Evolutionary conservation across 108 stramenopile species (phyloP), one percentile per base, ranked within the genome.

Genomic region (Epithemia pelagica): DNA sequence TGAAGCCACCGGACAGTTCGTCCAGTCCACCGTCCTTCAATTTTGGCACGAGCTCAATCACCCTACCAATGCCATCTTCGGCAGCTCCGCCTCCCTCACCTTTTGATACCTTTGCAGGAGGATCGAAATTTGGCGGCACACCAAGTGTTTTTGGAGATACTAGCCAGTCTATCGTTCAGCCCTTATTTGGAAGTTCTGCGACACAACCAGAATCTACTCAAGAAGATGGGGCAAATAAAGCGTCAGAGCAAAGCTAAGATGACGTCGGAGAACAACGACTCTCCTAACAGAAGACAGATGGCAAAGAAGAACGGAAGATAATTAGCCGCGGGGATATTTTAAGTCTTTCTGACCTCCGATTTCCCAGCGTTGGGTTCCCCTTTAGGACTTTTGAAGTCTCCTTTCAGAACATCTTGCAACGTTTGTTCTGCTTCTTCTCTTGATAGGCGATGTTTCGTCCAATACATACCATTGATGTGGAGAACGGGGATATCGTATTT

Each of bases 401-500:
- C 86, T n/a, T 61, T 31, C 32, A 28, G 61, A 20, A 84, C 81
- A 51, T 78, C 62, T 21, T 53, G 27, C 15, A 92, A 54, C 24
- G 74, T 88, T 23, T 69, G 59, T 20, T 64, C 59, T 22, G 91
- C 88, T 58, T 87, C 83, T 30, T 84, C 83, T 21, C 22, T 29
- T 0, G 77, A 69, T 19, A 88, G 67, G 28, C 85, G 70, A 78
- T 92, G 91, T 55, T 92, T 92, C 28, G 76, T 78, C 91, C 91
- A 92, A 74, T 84, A 92, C 20, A 76, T 74, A 37, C 66, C 79
- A 52, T 83, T 64, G 19, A 92, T 67, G 59, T 92, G 91, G 19
- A 92, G 68, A 0, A 92, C 85, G 15, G 91, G 91, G 67, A 92
- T 92, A 61, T 92, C 91, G 62, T 89, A 92, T 65, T 92, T 92